Base-by-base conservation (phyloP, 768 basidiomycete genomes). In the Psilocybe subaeruginosa region DNA sequence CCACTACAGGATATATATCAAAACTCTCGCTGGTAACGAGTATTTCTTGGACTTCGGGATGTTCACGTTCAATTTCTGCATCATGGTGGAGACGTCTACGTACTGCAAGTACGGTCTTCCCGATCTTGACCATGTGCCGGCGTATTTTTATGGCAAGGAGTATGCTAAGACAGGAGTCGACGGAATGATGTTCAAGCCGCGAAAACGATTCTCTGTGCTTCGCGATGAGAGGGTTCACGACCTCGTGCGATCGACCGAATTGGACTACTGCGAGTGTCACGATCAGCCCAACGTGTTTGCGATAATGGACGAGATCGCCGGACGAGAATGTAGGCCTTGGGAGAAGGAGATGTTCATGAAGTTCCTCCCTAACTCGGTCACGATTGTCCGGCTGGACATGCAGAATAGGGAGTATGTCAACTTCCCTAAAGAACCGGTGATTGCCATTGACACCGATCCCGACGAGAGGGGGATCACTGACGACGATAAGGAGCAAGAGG, bases 1-100 rank as follows among this genome's bases (percentile, higher is more conserved):
- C 17, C 81, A 82, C 60, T 82, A 82, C 62, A 82, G 81, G 80
- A 70, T 82, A 7, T 84, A 80, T 63, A 82, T 83, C 73, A 78
- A 66, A 7, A 81, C 78, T 1, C 60, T 78, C 1, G 63, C 72
- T 3, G 81, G 80, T 2, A 74, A 82, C 53, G 74, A 79, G 27
- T 60, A 82, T 29, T 68, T 69, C 16, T 66, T 84, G 37, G 80
- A 83, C 55, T 72, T 72, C 43, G 72, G 68, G 41, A 77, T 82
- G 77, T 79, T 74, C 65, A 73, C 75, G 4, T 80, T 80, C 73
- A 80, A 80, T 61, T 72, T 79, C 12, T 60, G 65, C 31, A 33
- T 60, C 9, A 54, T 68, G 48, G 64, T 71, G 39, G 8, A 55
- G 14, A 23, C 45, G 6, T 46, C 41, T n/a, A 2, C 41, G 7